Evolutionary conservation across 2,329 filamentous ascomycete genomes (phyloP).

Genomic region (Botryotinia globosa): DNA sequence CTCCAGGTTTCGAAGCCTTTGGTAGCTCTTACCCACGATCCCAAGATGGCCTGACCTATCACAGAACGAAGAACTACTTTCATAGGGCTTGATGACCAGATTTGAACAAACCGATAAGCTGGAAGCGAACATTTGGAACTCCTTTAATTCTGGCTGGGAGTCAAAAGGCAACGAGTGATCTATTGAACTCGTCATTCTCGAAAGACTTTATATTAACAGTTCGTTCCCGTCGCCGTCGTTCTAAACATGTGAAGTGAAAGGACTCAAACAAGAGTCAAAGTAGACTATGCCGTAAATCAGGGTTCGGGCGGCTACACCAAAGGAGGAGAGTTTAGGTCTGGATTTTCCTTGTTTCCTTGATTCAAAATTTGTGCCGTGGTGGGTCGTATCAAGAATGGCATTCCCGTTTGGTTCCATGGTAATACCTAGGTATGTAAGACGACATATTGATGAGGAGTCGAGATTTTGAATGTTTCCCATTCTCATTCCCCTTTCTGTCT

Average conservation of each 20-base stretch:
- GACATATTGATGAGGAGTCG: neutral
- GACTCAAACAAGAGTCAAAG: neutral
- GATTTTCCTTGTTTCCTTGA: neutral
- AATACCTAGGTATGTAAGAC: neutral
- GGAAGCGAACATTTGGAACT: neutral
- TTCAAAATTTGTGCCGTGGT: neutral
- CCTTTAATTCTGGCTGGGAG: neutral
- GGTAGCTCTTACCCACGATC: neutral
- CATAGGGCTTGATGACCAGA: neutral
- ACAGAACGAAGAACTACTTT: neutral
- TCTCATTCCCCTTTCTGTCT: neutral
- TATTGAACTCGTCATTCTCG: neutral
- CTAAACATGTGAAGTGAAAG: neutral
- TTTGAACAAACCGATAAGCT: neutral
- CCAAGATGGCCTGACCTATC: neutral
- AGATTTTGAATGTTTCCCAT: neutral
- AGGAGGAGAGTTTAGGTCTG: neutral
- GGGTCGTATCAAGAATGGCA: neutral
- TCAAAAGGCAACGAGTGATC: neutral
- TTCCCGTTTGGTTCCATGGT: neutral
- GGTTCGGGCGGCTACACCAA: neutral
- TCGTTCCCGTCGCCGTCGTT: neutral
- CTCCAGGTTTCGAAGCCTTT: neutral
- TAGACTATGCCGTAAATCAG: neutral
- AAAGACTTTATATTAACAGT: neutral